These are phyloP conservation scores for Skeletonema tropicum DNA, from an alignment of 108 stramenopile species.

Conservation along the genomic window DNA sequence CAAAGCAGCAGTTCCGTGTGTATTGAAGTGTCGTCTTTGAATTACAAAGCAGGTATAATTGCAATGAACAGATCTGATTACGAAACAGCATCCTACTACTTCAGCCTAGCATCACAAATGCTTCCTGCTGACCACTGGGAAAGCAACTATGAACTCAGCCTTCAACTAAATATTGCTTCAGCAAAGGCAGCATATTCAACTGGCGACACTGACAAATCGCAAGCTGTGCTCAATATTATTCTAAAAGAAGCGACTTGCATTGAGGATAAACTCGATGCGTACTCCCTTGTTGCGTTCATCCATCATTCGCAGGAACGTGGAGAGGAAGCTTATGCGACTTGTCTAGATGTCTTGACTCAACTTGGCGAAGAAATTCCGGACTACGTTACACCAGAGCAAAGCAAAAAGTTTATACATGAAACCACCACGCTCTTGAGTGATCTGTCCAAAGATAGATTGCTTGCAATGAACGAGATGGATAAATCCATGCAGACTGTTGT, in stretches of 20 bases:
- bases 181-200: constrained; percentile 11
- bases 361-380: constrained; percentile 6
- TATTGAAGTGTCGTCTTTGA: constrained; percentile 16
- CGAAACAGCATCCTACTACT: constrained; percentile 3
- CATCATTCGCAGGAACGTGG: constrained; percentile 8
- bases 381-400: background rate
- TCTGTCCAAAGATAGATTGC: background rate
- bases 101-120: background rate
- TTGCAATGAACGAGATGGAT: constrained; percentile 1
- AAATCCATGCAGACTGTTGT: background rate
- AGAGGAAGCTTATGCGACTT: constrained; percentile 8
- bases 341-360: constrained; percentile 9
- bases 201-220: constrained; percentile 26
- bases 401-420: background rate
- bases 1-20: constrained; percentile 3
- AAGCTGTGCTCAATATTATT: constrained; percentile 7
- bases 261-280: constrained; percentile 38
- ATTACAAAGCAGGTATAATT: constrained; percentile 19
- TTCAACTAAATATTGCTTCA: background rate
- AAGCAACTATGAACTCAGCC: constrained; percentile 8
- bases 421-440: background rate
- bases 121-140: background rate
- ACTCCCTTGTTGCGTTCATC: constrained; percentile 11
- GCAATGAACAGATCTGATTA: constrained; percentile 15
- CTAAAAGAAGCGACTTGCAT: constrained; percentile 16